Percentiles rank a stretch among this genome's conserved stretches.
These are phyloP conservation scores for Globisporangium megalacanthum DNA, from an alignment of 352 stramenopile genomes.

Conservation along the genomic window DNA sequence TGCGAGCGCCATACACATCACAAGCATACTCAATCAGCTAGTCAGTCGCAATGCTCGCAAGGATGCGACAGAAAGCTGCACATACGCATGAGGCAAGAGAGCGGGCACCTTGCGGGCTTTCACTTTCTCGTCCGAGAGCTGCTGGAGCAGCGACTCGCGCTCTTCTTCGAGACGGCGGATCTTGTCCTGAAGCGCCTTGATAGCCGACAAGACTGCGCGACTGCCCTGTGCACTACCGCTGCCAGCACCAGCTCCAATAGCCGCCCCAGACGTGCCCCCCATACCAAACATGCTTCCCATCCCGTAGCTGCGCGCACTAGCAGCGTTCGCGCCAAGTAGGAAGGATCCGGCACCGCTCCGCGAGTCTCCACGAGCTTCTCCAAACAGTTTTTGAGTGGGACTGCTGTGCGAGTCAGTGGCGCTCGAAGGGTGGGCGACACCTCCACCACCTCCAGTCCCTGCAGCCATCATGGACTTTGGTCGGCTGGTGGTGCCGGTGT, in stretches of 20 bases:
- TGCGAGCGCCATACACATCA: slow-evolving; percentile 4
- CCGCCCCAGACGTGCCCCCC: neutral
- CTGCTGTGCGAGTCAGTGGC: slow-evolving; percentile 10
- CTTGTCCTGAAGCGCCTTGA: slow-evolving; percentile 81
- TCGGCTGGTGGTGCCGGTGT: slow-evolving; percentile 2
- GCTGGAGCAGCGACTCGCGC: slow-evolving; percentile 41
- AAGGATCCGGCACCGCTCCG: neutral
- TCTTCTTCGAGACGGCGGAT: slow-evolving; percentile 65
- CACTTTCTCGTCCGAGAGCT: slow-evolving; percentile 59
- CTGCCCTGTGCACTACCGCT: slow-evolving; percentile 32
- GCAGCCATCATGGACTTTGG: slow-evolving; percentile 15
- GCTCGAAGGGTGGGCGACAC: neutral
- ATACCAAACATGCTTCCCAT: slow-evolving; percentile 8
- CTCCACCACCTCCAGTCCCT: neutral
- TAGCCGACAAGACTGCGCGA: slow-evolving; percentile 57
- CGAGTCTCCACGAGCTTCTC: neutral
- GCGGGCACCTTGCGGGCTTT: slow-evolving; percentile 35
- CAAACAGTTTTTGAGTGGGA: slow-evolving; percentile 30
- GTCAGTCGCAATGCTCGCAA: neutral
- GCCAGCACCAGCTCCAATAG: no score
- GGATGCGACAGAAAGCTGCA: neutral
- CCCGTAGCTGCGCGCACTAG: neutral
- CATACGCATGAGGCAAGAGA: neutral
- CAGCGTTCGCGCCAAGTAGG: neutral
- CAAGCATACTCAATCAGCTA: slow-evolving; percentile 2